phyloP scores from a whole-genome alignment of 2,329 filamentous ascomycete genomes.

The Akanthomyces muscarius region DNA sequence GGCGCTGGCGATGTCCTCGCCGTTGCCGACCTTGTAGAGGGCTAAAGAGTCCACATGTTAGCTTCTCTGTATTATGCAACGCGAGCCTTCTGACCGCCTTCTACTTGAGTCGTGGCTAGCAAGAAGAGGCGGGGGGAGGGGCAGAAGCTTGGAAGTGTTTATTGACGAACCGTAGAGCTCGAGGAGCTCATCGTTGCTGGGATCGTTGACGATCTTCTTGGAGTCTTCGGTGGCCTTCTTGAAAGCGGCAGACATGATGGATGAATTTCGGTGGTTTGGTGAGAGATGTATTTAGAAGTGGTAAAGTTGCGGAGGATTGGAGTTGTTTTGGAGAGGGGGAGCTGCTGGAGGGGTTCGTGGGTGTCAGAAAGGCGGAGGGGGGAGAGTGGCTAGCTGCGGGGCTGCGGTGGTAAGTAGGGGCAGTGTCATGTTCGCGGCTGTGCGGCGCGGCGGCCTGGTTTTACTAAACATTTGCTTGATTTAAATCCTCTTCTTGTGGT shows the following conservation, averaged over 20 bases:
- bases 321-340: not conserved
- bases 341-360: not conserved
- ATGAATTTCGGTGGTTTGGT: slow-evolving; percentile 14
- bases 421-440: not conserved
- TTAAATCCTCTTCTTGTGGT: too few relatives aligned
- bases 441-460: not conserved
- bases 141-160: not conserved
- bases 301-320: not conserved
- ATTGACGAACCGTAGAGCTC: slow-evolving; percentile 51
- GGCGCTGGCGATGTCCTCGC: slow-evolving; percentile 55
- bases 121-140: not conserved
- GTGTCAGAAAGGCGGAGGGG: slow-evolving; percentile 7
- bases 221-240: slow-evolving; percentile 57
- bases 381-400: not conserved
- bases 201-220: slow-evolving; percentile 65
- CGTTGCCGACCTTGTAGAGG: slow-evolving; percentile 55
- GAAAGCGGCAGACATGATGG: slow-evolving; percentile 47
- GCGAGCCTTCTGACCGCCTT: too few relatives aligned
- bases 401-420: not conserved
- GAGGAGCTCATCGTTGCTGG: slow-evolving; percentile 60
- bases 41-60: slow-evolving; percentile 31
- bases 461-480: too few relatives aligned
- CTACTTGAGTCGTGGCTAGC: not conserved
- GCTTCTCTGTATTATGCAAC: not conserved
- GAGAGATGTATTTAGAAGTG: slow-evolving; percentile 2